Conservation (phyloP, 495 filamentous ascomycete species). For the Umbilicaria muhlenbergii region DNA sequence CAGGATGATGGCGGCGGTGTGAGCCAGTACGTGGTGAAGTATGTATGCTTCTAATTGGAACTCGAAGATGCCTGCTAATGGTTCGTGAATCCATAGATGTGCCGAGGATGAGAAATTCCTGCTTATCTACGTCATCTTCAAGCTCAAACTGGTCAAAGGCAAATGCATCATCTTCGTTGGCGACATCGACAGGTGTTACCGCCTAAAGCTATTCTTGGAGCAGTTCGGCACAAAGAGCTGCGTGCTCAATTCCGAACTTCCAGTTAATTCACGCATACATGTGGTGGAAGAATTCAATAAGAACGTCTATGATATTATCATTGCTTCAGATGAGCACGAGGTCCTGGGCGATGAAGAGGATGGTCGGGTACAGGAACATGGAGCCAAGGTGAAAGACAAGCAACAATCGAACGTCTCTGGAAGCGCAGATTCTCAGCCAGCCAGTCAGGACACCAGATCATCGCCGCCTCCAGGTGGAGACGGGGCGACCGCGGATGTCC, state of each 20-base stretch:
- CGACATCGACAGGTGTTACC: slow-evolving; percentile 86
- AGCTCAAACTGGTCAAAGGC: slow-evolving; percentile 84
- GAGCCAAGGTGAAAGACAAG: slow-evolving; percentile 14
- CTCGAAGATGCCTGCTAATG: neutral
- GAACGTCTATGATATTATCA: slow-evolving; percentile 90
- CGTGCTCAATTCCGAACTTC: slow-evolving; percentile 87
- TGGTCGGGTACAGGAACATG: slow-evolving; percentile 11
- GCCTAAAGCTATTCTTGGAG: slow-evolving; percentile 88
- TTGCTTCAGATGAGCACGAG: slow-evolving; percentile 88
- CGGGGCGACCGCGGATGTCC: slow-evolving; percentile 12
- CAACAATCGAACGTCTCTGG: neutral
- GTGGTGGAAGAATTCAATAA: slow-evolving; percentile 96
- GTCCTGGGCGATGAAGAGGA: slow-evolving; percentile 50
- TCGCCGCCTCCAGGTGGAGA: slow-evolving; percentile 12
- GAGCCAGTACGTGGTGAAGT: slow-evolving; percentile 76
- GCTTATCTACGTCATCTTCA: slow-evolving; percentile 84
- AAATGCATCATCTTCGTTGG: slow-evolving; percentile 89
- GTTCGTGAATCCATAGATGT: slow-evolving; percentile 33
- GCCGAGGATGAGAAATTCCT: slow-evolving; percentile 96
- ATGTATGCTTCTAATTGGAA: slow-evolving; percentile 10
- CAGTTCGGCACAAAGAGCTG: slow-evolving; percentile 92
- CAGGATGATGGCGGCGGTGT: slow-evolving; percentile 58
- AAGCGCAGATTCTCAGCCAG: neutral
- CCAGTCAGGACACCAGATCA: slow-evolving; percentile 11
- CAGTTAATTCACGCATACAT: slow-evolving; percentile 82